Evolutionary conservation across 169 alveolate species (phyloP), one percentile per base, ranked within the genome.

Genomic region (Eimeria falciformis): DNA sequence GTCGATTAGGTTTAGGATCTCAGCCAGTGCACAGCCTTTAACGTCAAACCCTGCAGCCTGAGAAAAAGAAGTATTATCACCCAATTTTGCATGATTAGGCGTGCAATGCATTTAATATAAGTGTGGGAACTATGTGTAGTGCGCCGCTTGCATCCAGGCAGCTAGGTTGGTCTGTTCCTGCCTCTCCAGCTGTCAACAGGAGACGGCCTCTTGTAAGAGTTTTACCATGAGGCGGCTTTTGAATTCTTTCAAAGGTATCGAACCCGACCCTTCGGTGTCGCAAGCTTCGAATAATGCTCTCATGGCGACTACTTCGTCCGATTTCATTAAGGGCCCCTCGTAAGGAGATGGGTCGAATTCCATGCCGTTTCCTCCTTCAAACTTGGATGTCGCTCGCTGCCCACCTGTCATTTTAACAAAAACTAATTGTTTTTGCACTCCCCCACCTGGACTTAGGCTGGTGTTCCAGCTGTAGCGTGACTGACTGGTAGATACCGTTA

Each of bases 281-380:
- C 93, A 89, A n/a, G 93, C 93, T 9, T 89, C 93, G 43, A 89
- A 89, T 4, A 89, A 79, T 7, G n/a, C 25, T 56, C 85, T 73
- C 71, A 89, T 66, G 25, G 93, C 93, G 25, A 55, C 43, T 11
- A 89, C 85, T 58, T 89, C 93, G 18, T 89, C 90, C n/a, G 84
- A 50, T 25, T 89, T 89, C 93, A 89, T 89, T 37, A 53, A 37
- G 23, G 93, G 93, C 40, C 93, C 85, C 58, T 89, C 93, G 82
- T 89, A 89, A 47, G 40, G 56, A 18, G 84, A 82, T 29, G 90
- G 78, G 21, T 89, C 93, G 27, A 89, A 89, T 55, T 89, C 93
- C 18, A 53, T 47, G 7, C 84, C 90, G 55, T 69, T 43, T 21
- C 75, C 25, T 21, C 75, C 12, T 23, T 53, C 50, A 0, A 79